Evolutionary conservation across 148 eudicot species (phyloP).

Genomic region (Rhododendron williamsianum): DNA sequence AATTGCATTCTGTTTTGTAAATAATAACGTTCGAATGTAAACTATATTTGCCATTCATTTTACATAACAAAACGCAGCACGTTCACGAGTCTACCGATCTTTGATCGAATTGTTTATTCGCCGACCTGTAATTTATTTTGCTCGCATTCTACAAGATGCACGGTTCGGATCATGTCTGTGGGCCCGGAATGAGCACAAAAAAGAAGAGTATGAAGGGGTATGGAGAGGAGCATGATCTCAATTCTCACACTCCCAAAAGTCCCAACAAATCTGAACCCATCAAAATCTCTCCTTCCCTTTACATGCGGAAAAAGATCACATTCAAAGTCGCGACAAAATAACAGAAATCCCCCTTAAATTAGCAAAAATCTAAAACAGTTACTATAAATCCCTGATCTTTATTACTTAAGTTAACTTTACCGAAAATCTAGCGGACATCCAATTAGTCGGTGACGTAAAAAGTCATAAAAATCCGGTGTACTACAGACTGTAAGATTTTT

Average conservation of each 20-base stretch:
- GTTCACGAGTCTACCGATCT: background rate
- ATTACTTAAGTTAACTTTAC: background rate
- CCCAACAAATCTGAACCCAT: background rate
- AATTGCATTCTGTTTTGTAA: background rate
- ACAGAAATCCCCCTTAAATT: background rate
- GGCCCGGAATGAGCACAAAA: background rate
- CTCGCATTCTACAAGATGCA: background rate
- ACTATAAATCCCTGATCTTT: background rate
- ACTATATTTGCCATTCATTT: background rate
- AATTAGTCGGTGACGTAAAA: background rate
- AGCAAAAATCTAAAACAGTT: background rate
- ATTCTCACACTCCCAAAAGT: background rate
- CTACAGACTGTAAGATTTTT: background rate
- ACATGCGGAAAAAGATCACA: background rate
- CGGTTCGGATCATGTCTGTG: background rate
- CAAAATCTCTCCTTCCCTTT: background rate
- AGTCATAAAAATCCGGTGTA: background rate
- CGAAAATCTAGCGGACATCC: background rate
- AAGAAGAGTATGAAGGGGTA: background rate
- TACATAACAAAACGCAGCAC: background rate
- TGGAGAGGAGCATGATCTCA: background rate
- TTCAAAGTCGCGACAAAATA: background rate
- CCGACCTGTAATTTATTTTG: too few relatives aligned
- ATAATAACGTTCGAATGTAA: background rate
- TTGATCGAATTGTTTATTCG: background rate